phyloP scores from a whole-genome alignment of 2,329 filamentous ascomycete species.

The Geosmithia flava region DNA sequence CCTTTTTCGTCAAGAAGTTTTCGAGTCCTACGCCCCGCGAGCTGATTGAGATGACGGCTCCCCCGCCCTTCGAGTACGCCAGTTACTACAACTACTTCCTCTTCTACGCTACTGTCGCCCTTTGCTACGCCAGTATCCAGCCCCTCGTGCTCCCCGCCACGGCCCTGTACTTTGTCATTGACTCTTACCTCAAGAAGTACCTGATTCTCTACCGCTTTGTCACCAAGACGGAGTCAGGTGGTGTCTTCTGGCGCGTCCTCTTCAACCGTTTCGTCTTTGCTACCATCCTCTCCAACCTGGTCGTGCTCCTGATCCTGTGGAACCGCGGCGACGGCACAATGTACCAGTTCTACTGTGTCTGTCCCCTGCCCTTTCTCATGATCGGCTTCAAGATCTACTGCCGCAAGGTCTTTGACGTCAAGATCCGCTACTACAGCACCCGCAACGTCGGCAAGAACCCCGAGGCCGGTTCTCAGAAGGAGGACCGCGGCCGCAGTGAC shows the following conservation, averaged over 20 bases:
- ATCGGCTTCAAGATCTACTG: constrained; percentile 82
- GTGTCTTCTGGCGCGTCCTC: constrained; percentile 80
- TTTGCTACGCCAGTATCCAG: constrained; percentile 77
- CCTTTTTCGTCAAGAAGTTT: constrained; percentile 76
- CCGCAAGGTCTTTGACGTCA: constrained; percentile 59
- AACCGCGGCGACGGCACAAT: constrained; percentile 50
- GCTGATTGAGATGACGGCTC: constrained; percentile 84
- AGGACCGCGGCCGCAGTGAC: constrained; percentile 46
- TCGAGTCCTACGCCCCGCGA: constrained; percentile 80
- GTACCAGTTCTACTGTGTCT: constrained; percentile 50
- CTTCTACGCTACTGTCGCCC: constrained; percentile 80
- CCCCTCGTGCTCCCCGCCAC: constrained; percentile 78
- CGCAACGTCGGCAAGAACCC: constrained; percentile 37
- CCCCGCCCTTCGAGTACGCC: constrained; percentile 86
- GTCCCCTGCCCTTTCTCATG: constrained; percentile 69
- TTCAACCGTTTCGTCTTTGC: constrained; percentile 91
- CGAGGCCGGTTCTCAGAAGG: constrained; percentile 35
- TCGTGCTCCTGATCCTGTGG: constrained; percentile 67
- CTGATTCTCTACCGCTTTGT: constrained; percentile 87
- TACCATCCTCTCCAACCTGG: constrained; percentile 62
- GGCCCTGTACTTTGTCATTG: constrained; percentile 78
- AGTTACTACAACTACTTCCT: constrained; percentile 98
- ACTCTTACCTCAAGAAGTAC: constrained; percentile 91
- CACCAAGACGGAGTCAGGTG: constrained; percentile 93
- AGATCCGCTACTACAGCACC: constrained; percentile 70